These are phyloP conservation scores for Nicotiana noctiflora DNA, from an alignment of 257 asterid species.

Conservation along the genomic window DNA sequence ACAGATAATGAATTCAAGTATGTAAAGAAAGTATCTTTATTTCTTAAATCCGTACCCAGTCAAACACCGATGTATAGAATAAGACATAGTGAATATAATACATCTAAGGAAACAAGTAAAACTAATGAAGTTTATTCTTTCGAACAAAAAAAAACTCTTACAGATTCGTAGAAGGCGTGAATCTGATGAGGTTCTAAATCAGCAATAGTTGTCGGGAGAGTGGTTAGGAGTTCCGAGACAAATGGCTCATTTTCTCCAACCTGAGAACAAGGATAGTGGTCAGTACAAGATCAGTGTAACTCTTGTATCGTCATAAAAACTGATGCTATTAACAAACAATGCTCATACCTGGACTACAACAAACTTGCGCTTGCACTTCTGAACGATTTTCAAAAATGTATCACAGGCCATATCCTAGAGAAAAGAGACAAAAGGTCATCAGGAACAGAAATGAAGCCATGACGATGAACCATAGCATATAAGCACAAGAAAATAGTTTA, in stretches of 20 bases:
- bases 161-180: conserved; percentile 95
- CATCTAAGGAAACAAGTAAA: not conserved
- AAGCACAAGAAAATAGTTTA: not conserved
- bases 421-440: conserved; percentile 7
- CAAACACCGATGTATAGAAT: not conserved
- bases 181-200: conserved; percentile 98
- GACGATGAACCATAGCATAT: not conserved
- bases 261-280: conserved; percentile 33
- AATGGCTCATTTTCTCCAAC: conserved; percentile 95
- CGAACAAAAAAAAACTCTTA: conserved; percentile 25
- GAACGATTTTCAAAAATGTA: conserved; percentile 95
- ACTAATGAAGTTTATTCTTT: not conserved
- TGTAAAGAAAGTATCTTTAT: not conserved
- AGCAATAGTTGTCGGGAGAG: conserved; percentile 74
- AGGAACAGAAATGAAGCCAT: not conserved
- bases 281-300: conserved; percentile 8
- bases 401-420: conserved; percentile 98
- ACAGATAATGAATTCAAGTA: not conserved
- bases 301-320: not conserved
- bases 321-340: not conserved
- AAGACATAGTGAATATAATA: not conserved
- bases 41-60: not conserved
- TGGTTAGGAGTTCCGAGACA: conserved; percentile 84
- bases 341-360: conserved; percentile 63
- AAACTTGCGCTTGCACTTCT: conserved; percentile 97